Conservation (phyloP, 1,139 yeast genomes). For the Hemisphaericaspora xylofermentans region DNA sequence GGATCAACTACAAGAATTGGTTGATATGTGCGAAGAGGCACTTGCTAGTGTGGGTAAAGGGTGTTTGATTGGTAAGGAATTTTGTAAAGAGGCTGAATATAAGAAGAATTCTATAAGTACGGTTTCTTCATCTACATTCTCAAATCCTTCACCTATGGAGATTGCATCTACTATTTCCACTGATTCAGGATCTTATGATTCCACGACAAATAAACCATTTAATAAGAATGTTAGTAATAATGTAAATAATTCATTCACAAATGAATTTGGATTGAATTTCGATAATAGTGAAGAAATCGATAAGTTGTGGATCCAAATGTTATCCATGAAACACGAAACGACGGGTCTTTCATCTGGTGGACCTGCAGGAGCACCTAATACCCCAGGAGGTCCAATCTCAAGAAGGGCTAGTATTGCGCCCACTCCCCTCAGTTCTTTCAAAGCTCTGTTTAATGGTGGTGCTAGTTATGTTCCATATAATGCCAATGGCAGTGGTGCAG, state of each 20-base stretch:
- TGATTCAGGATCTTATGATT: constrained; percentile 8
- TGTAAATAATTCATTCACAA: constrained; percentile 8
- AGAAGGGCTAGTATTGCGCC: constrained; percentile 5
- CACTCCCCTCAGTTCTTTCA: constrained; percentile 3
- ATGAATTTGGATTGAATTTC: constrained; percentile 24
- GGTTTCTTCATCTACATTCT: constrained; percentile 6
- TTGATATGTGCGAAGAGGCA: constrained; percentile 26
- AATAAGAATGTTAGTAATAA: constrained; percentile 1
- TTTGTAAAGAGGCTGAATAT: constrained; percentile 13
- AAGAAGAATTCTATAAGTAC: constrained; percentile 1
- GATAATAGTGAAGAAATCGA: constrained; percentile 38
- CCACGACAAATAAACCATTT: too few species aligned
- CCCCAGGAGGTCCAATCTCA: constrained; percentile 1
- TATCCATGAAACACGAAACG: constrained; percentile 31
- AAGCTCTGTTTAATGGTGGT: neutral
- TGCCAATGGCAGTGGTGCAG: too few species aligned
- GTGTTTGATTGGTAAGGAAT: constrained; percentile 13
- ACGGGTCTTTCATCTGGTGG: constrained; percentile 5
- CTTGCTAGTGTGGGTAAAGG: constrained; percentile 22
- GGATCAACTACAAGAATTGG: constrained; percentile 31
- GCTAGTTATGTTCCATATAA: too few species aligned
- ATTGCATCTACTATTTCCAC: constrained; percentile 12
- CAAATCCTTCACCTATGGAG: constrained; percentile 1
- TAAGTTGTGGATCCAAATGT: constrained; percentile 40
- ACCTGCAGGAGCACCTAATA: too few species aligned